Percentiles rank a stretch among this genome's conserved stretches.
These are phyloP conservation scores for Tetratostichococcus sp. DNA, from an alignment of 139 green algal genomes.

Conservation along the genomic window DNA sequence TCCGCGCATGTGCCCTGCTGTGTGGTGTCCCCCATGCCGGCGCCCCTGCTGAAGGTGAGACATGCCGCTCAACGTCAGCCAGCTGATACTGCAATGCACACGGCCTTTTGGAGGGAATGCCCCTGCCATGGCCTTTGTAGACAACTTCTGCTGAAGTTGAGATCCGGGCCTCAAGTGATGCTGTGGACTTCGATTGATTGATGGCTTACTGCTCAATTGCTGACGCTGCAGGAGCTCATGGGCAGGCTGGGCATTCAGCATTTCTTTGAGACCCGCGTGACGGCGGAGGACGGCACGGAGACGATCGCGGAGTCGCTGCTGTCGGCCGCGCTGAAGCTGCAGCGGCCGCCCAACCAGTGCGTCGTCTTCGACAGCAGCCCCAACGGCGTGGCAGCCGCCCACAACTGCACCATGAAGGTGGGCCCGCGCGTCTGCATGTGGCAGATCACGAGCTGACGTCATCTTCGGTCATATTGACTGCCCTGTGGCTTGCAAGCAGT, in stretches of 20 bases:
- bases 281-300: conserved; percentile 83
- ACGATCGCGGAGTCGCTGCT: conserved; percentile 68
- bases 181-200: no score
- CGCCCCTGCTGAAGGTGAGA: background rate
- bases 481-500: no score
- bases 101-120: no score
- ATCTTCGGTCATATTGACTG: background rate
- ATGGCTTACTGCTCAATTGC: no score
- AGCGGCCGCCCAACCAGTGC: conserved; percentile 75
- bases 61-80: no score
- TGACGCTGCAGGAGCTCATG: conserved; percentile 34
- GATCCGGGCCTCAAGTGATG: no score
- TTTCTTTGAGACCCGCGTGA: conserved; percentile 48
- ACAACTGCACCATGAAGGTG: conserved; percentile 89
- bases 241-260: conserved; percentile 52
- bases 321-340: conserved; percentile 76
- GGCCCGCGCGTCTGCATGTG: no score
- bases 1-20: conserved; percentile 61
- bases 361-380: conserved; percentile 72
- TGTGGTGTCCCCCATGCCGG: conserved; percentile 55
- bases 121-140: no score
- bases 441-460: no score
- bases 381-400: conserved; percentile 69
- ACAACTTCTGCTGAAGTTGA: no score
- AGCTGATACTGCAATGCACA: no score